phyloP scores from a whole-genome alignment of 768 basidiomycete genomes.

The Boletellus sp. region DNA sequence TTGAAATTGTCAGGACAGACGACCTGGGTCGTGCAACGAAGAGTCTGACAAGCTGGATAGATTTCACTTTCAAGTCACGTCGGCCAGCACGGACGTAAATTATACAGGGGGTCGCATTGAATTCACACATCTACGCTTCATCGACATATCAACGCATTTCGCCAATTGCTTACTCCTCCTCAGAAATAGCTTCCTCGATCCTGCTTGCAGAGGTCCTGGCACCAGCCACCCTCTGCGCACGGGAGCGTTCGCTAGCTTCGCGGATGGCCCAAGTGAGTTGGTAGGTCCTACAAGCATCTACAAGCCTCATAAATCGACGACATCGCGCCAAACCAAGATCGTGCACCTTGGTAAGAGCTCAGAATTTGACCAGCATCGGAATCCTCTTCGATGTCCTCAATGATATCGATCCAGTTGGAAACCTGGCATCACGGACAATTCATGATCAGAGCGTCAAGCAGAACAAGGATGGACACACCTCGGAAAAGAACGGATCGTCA shows the following conservation, averaged over 20 bases:
- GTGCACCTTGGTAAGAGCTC: conserved; percentile 77
- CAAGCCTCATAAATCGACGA: conserved; percentile 1
- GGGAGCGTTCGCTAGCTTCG: conserved; percentile 66
- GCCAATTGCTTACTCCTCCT: conserved; percentile 21
- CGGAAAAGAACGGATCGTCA: conserved; percentile 94
- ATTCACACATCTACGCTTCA: conserved; percentile 1
- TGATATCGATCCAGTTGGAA: conserved; percentile 83
- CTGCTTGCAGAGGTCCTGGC: conserved; percentile 27
- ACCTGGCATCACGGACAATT: conserved; percentile 32
- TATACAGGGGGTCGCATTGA: conserved; percentile 10
- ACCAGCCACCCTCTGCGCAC: conserved; percentile 42
- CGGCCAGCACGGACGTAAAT: conserved; percentile 39
- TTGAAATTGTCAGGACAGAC: no score
- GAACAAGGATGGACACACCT: conserved; percentile 37
- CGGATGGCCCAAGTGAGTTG: conserved; percentile 94
- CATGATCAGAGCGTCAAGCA: background rate
- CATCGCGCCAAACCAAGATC: background rate
- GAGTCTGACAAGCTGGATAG: conserved; percentile 46
- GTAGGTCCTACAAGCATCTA: conserved; percentile 85
- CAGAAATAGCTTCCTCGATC: conserved; percentile 25
- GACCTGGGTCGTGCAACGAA: conserved; percentile 10
- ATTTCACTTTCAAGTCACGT: background rate
- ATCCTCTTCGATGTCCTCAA: conserved; percentile 88
- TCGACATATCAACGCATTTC: background rate
- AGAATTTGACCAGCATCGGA: conserved; percentile 78